Evolutionary conservation across 805 yeast genomes (phyloP).

Genomic region (Ogataea polymorpha): DNA sequence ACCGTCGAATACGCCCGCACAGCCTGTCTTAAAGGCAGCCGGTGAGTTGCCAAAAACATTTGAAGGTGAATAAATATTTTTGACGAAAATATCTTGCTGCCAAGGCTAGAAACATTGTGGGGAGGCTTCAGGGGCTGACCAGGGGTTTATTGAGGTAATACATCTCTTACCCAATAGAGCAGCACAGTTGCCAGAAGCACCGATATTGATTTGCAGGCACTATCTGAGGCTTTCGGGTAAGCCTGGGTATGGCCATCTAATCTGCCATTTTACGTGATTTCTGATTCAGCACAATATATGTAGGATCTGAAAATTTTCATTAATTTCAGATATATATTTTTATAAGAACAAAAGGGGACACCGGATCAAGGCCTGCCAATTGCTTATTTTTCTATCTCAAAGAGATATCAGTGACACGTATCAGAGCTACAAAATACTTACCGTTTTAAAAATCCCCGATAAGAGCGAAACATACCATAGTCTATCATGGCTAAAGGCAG

Average conservation of each 20-base stretch:
- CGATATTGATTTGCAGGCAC: too few relatives aligned
- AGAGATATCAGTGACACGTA: too few relatives aligned
- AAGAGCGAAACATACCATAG: not conserved
- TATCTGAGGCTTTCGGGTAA: not conserved
- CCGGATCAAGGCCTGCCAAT: slow-evolving; percentile 1
- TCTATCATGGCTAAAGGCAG: slow-evolving; percentile 30
- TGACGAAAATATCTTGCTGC: not conserved
- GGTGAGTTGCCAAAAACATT: not conserved
- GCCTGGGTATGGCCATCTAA: not conserved
- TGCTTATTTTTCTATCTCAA: not conserved
- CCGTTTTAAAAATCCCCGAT: not conserved
- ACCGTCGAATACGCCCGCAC: not conserved
- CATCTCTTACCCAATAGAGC: too few relatives aligned
- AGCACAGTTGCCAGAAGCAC: too few relatives aligned
- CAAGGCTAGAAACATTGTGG: too few relatives aligned
- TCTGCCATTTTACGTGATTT: not conserved
- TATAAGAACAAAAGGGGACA: slow-evolving; percentile 9
- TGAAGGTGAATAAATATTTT: not conserved
- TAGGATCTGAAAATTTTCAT: slow-evolving; percentile 18
- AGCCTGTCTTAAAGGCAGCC: not conserved
- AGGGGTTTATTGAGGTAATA: too few relatives aligned
- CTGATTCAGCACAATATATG: not conserved
- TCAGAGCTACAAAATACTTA: not conserved
- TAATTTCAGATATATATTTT: slow-evolving; percentile 9
- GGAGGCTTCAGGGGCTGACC: too few relatives aligned